Conservation (phyloP, 148 eudicot species). For the Fagopyrum tataricum region DNA sequence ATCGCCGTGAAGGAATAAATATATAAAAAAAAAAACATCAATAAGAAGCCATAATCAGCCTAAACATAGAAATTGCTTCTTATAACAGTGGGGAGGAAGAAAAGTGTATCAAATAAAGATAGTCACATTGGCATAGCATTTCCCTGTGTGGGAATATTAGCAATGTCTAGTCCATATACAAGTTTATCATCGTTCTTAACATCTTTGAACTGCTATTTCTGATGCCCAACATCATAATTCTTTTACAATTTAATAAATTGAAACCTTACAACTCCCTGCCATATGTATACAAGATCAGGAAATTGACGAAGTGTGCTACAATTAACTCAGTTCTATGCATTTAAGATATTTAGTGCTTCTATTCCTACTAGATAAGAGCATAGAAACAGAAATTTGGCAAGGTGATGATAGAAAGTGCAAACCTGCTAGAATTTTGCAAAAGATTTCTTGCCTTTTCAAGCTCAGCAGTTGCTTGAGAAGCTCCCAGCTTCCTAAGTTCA, state of each 20-base stretch:
- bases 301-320: not conserved
- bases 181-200: too few relatives aligned
- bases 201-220: too few relatives aligned
- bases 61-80: not conserved
- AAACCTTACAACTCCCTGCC: not conserved
- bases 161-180: conserved; percentile 2
- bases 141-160: not conserved
- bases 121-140: not conserved
- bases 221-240: not conserved
- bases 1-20: conserved; percentile 13
- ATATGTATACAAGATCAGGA: not conserved
- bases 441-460: conserved; percentile 54
- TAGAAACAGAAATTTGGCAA: not conserved
- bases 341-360: not conserved
- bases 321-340: not conserved
- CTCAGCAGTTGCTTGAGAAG: conserved; percentile 43
- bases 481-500: conserved; percentile 28
- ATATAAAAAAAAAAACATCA: not conserved
- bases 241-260: not conserved
- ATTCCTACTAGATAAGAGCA: not conserved
- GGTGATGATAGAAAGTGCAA: conserved; percentile 17
- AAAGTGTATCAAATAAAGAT: not conserved
- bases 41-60: not conserved
- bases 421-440: conserved; percentile 59
- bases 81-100: not conserved